Evolutionary conservation across 2,329 filamentous ascomycete species (phyloP).

Genomic region (Fusarium pseudograminearum): DNA sequence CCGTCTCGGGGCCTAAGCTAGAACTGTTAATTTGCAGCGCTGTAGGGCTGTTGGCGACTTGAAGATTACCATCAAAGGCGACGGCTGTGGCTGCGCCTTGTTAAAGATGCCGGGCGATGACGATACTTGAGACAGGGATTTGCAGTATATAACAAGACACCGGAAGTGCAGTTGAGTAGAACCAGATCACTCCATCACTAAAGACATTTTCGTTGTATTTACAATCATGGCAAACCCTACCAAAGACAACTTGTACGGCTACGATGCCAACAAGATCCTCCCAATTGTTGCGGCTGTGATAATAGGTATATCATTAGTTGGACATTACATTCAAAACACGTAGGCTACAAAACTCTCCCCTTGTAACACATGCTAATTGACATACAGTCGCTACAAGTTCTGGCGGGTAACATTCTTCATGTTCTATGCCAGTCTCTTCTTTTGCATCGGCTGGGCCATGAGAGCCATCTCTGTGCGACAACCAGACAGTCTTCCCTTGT

Average conservation of each 20-base stretch:
- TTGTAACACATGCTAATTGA: neutral
- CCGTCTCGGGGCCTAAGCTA: conserved; percentile 15
- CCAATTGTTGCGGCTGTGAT: conserved; percentile 39
- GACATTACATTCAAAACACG: conserved; percentile 40
- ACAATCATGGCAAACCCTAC: conserved; percentile 32
- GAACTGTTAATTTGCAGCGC: conserved; percentile 34
- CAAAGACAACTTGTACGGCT: conserved; percentile 42
- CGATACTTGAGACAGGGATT: neutral
- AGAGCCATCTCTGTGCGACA: conserved; percentile 37
- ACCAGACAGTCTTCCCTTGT: conserved; percentile 39
- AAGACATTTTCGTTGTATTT: neutral
- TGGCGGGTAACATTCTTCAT: conserved; percentile 47
- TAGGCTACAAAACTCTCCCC: neutral
- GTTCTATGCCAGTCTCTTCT: conserved; percentile 45
- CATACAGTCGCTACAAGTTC: conserved; percentile 39
- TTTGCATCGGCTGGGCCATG: conserved; percentile 39
- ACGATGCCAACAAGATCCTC: conserved; percentile 44
- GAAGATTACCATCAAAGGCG: neutral
- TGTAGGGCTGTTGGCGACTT: conserved; percentile 28
- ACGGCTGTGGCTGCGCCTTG: conserved; percentile 30
- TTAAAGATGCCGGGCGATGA: neutral
- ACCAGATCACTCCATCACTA: neutral
- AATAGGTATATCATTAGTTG: conserved; percentile 31
- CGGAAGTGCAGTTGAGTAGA: neutral
- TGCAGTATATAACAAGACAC: neutral